phyloP scores from a whole-genome alignment of 495 filamentous ascomycete genomes.

The Jackrogersella multiformis region DNA sequence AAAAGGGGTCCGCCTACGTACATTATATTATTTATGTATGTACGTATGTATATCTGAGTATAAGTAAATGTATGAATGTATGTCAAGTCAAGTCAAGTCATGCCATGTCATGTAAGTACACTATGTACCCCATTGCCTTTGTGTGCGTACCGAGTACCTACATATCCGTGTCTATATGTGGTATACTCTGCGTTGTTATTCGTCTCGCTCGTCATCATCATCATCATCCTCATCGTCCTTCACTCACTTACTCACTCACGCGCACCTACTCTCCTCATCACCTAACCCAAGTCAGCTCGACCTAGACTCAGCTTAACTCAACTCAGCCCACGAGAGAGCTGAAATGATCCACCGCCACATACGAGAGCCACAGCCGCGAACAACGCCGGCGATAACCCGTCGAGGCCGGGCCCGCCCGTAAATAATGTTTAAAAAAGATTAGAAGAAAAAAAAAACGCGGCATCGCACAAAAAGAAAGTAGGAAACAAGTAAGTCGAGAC shows the following conservation, averaged over 20 bases:
- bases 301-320: slow-evolving; percentile 26
- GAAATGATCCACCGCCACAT: neutral
- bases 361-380: neutral
- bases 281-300: slow-evolving; percentile 1
- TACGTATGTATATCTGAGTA: no score
- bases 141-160: neutral
- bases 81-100: no score
- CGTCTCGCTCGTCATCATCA: neutral
- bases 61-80: no score
- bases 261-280: neutral
- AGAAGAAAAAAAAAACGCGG: neutral
- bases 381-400: neutral
- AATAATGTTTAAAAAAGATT: neutral
- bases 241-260: neutral
- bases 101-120: neutral
- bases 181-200: slow-evolving; percentile 20
- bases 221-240: slow-evolving; percentile 17
- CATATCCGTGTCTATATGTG: slow-evolving; percentile 8
- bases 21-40: slow-evolving; percentile 2
- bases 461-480: neutral
- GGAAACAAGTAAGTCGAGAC: neutral
- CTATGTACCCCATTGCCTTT: no score
- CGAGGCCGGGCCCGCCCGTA: slow-evolving; percentile 19
- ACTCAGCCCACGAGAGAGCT: slow-evolving; percentile 1
- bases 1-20: slow-evolving; percentile 6